A percentile compares a stretch with the other conserved stretches of the same genome.
These are phyloP conservation scores for Prunus persica DNA, from an alignment of 306 rosid species.

Conservation along the genomic window DNA sequence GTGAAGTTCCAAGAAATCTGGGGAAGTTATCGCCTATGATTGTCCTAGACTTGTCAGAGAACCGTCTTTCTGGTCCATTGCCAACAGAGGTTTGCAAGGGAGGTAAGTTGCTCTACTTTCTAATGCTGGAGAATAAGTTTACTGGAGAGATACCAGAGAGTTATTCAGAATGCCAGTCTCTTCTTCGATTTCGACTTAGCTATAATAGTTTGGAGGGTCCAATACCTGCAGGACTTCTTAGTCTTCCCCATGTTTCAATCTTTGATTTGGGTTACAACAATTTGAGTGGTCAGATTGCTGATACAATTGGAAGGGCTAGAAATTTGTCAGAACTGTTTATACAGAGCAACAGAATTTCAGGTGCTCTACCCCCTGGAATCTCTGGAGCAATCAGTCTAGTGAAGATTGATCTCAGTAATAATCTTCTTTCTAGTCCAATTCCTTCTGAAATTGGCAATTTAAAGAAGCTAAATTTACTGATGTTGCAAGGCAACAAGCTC, in stretches of 20 bases:
- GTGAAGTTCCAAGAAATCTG: slow-evolving; percentile 66
- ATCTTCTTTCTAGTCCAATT: slow-evolving; percentile 71
- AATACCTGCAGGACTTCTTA: slow-evolving; percentile 63
- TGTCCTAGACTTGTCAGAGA: slow-evolving; percentile 85
- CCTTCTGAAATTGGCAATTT: slow-evolving; percentile 77
- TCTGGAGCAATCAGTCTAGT: slow-evolving; percentile 63
- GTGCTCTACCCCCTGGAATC: slow-evolving; percentile 63
- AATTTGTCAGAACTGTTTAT: slow-evolving; percentile 79
- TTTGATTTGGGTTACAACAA: slow-evolving; percentile 69
- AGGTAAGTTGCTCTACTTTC: slow-evolving; percentile 68
- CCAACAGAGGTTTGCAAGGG: slow-evolving; percentile 70
- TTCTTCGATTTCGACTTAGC: slow-evolving; percentile 80
- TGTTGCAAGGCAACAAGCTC: slow-evolving; percentile 76
- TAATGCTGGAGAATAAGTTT: slow-evolving; percentile 62
- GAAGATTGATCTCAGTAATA: slow-evolving; percentile 81
- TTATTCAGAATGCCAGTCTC: slow-evolving; percentile 53
- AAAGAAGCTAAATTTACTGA: slow-evolving; percentile 62
- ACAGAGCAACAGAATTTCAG: slow-evolving; percentile 80
- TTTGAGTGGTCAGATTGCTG: slow-evolving; percentile 57
- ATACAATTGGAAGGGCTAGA: slow-evolving; percentile 48
- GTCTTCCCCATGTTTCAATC: slow-evolving; percentile 74
- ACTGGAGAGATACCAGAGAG: slow-evolving; percentile 70
- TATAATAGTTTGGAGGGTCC: slow-evolving; percentile 61
- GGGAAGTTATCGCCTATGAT: slow-evolving; percentile 65
- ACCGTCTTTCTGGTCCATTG: slow-evolving; percentile 61